phyloP scores from a whole-genome alignment of 192 early-diverging fungal genomes.

The Coemansia sp. region DNA sequence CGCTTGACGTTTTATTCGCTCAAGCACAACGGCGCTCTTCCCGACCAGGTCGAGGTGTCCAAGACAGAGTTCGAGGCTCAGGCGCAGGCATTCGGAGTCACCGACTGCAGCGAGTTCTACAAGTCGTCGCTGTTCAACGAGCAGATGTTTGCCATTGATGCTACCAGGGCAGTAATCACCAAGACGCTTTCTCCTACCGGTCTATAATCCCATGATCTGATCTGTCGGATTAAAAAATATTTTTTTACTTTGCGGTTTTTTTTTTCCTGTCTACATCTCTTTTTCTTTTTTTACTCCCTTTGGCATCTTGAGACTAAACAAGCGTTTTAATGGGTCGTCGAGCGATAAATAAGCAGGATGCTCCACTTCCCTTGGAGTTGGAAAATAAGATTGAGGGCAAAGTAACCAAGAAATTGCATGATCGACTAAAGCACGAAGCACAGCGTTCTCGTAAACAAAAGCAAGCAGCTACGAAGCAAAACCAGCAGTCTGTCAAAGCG shows the following conservation, averaged over 20 bases:
- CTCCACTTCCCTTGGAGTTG: slow-evolving; percentile 38
- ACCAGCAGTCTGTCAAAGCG: not conserved
- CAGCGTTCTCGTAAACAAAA: slow-evolving; percentile 31
- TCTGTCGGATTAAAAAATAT: slow-evolving; percentile 5
- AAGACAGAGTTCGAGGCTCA: slow-evolving; percentile 61
- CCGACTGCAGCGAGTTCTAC: slow-evolving; percentile 59
- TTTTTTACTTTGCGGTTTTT: not conserved
- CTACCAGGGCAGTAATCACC: slow-evolving; percentile 25
- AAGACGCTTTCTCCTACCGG: slow-evolving; percentile 20
- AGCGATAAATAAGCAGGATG: slow-evolving; percentile 54
- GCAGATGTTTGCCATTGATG: slow-evolving; percentile 45
- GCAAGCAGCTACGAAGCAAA: slow-evolving; percentile 5
- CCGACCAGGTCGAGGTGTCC: slow-evolving; percentile 57
- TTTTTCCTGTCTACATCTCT: not conserved
- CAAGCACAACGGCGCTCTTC: slow-evolving; percentile 55
- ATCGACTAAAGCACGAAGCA: slow-evolving; percentile 33
- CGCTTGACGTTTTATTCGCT: slow-evolving; percentile 72
- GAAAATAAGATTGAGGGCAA: slow-evolving; percentile 49
- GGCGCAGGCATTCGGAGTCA: slow-evolving; percentile 58
- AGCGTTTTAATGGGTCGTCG: slow-evolving; percentile 41
- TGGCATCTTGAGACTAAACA: no score
- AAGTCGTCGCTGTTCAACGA: slow-evolving; percentile 49
- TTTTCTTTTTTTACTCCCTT: not conserved
- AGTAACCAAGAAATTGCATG: slow-evolving; percentile 37
- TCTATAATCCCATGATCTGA: no score